Conservation (phyloP, 805 yeast genomes). For the Grigorovia yakushimaensis region DNA sequence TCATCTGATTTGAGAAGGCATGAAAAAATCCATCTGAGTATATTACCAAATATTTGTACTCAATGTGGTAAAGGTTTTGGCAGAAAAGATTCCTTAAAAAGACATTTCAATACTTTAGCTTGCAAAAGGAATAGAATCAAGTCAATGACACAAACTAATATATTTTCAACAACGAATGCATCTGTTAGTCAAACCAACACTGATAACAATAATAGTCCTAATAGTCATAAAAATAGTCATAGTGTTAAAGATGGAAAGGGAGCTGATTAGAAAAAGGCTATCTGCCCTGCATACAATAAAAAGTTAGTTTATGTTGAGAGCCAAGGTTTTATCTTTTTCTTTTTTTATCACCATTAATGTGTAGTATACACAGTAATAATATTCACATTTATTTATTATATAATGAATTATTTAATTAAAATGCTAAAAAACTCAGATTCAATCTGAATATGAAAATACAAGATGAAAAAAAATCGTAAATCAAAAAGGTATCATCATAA, state of each 20-base stretch:
- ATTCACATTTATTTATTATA: not conserved
- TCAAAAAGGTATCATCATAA: not conserved
- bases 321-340: too few relatives aligned
- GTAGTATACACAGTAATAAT: too few relatives aligned
- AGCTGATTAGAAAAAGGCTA: too few relatives aligned
- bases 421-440: not conserved
- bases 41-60: slow-evolving; percentile 66
- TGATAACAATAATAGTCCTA: too few relatives aligned
- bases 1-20: slow-evolving; percentile 65
- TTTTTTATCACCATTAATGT: too few relatives aligned
- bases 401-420: too few relatives aligned
- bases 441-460: not conserved
- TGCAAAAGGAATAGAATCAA: slow-evolving; percentile 62
- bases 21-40: slow-evolving; percentile 58
- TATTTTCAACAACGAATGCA: not conserved
- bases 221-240: too few relatives aligned
- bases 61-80: slow-evolving; percentile 76
- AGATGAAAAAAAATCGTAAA: not conserved
- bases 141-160: slow-evolving; percentile 15
- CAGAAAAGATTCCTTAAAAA: slow-evolving; percentile 66
- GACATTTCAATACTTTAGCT: slow-evolving; percentile 65
- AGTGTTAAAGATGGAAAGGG: too few relatives aligned
- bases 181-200: too few relatives aligned
- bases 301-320: too few relatives aligned
- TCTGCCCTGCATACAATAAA: too few relatives aligned